Evolutionary conservation across 495 filamentous ascomycete species (phyloP), one percentile per base, ranked within the genome.

Genomic region (Penicillium subrubescens): DNA sequence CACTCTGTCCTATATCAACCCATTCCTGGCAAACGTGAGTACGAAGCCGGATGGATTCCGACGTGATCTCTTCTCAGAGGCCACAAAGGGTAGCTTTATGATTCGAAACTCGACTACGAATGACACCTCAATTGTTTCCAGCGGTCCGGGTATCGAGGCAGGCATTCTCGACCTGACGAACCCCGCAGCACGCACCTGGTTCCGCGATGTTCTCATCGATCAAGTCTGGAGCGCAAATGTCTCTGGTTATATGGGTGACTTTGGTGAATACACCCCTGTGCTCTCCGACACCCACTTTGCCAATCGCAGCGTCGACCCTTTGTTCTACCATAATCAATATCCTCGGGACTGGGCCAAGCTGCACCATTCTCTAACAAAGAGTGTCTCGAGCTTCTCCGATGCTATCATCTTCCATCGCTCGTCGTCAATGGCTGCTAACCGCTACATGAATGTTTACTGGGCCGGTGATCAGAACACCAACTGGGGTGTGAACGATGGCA

Each of bases 1-100:
- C n/a, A 72, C 70, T 23, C 31, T 72, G 54, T 65, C 67, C n/a
- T 72, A 72, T n/a, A 67, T 72, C 60, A 72, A 72, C 44, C 70
- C 70, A 1, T 72, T 72, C 52, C 46, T 72, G 44, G 67, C 70
- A 21, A 72, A 72, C 44, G 67, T 70, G 19, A 70, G 67, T 64
- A 64, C 59, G 5, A 72, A 72, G 67, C 65, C 70, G 8, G 67
- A 70, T 63, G 70, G 70, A 0, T 67, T 57, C 34, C 56, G 48
- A 39, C 60, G 67, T 1, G 60, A 72, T 50, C 64, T 72, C 12
- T 72, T 62, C 52, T 43, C 63, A 1, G 70, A 72, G 44, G 70
- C 67, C 8, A 64, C 57, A 3, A 44, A 67, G 44, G 52, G 50
- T 1, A 60, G 60, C 6, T 72, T 64, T 31, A 62, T 68, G 70